Conservation (phyloP, 768 basidiomycete species). For the Ephemerocybe angulata region DNA sequence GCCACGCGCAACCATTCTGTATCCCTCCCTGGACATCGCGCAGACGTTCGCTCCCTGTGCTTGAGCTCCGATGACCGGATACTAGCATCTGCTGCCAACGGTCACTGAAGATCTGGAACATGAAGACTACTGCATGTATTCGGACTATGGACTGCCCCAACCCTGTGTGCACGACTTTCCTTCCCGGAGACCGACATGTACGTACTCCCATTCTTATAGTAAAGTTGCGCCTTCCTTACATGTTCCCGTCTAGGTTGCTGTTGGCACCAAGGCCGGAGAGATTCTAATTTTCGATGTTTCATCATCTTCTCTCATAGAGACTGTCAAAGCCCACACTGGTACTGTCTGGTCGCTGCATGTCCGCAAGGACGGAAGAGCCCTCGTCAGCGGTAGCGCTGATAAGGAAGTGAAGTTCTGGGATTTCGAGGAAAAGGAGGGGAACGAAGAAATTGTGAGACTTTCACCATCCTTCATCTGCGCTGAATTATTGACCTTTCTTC, state of each 20-base stretch:
- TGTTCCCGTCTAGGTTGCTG: constrained; percentile 56
- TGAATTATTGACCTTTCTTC: constrained; percentile 19
- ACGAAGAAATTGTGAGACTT: constrained; percentile 50
- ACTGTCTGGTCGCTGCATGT: constrained; percentile 92
- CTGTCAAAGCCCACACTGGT: constrained; percentile 78
- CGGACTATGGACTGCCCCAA: constrained; percentile 95
- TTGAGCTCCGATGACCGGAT: constrained; percentile 90
- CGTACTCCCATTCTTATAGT: constrained; percentile 1
- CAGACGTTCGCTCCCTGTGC: constrained; percentile 82
- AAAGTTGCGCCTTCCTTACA: background rate
- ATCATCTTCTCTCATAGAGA: constrained; percentile 80
- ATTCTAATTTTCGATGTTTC: constrained; percentile 87
- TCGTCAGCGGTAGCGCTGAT: constrained; percentile 92
- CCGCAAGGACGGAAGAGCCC: constrained; percentile 67
- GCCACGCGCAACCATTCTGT: constrained; percentile 69
- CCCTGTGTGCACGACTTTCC: constrained; percentile 87
- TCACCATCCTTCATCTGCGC: background rate
- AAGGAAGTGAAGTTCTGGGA: constrained; percentile 99
- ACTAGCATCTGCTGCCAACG: constrained; percentile 88
- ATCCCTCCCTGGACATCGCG: constrained; percentile 89
- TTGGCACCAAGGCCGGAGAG: constrained; percentile 92
- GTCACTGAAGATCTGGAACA: constrained; percentile 96
- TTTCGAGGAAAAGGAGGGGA: constrained; percentile 58
- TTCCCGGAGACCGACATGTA: constrained; percentile 88
- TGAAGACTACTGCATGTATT: constrained; percentile 87